Percentiles rank a stretch among this genome's conserved stretches.
These are phyloP conservation scores for Parastagonospora nodorum DNA, from an alignment of 2,329 filamentous ascomycete species.

Conservation along the genomic window DNA sequence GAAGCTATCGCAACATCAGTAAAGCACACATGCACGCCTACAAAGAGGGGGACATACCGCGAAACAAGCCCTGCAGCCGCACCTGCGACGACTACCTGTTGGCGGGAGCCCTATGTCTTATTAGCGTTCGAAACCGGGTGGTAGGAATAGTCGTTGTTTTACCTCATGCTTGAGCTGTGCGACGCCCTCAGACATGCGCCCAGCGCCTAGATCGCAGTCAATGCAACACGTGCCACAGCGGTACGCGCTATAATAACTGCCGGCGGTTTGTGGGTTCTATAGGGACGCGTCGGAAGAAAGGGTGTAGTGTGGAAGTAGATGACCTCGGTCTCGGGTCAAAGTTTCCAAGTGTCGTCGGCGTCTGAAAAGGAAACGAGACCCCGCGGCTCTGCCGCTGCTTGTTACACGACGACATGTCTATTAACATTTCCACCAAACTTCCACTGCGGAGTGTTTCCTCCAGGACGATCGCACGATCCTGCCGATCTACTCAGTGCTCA, in stretches of 20 bases:
- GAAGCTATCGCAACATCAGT: slow-evolving; percentile 63
- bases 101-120: slow-evolving; percentile 62
- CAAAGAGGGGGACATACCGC: slow-evolving; percentile 61
- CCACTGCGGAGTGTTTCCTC: slow-evolving; percentile 6
- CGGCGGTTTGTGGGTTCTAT: slow-evolving; percentile 12
- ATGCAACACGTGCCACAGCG: slow-evolving; percentile 21
- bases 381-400: slow-evolving; percentile 9
- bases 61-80: slow-evolving; percentile 83
- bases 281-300: slow-evolving; percentile 20
- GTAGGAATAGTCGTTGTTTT: slow-evolving; percentile 11
- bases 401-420: slow-evolving; percentile 33
- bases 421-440: slow-evolving; percentile 30
- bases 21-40: not conserved
- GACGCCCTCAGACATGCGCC: slow-evolving; percentile 68
- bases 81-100: slow-evolving; percentile 69
- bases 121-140: not conserved
- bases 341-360: slow-evolving; percentile 21
- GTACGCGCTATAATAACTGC: slow-evolving; percentile 15
- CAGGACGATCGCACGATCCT: not conserved
- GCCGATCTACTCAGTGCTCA: not conserved
- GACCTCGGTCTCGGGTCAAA: slow-evolving; percentile 24
- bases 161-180: slow-evolving; percentile 73
- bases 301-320: slow-evolving; percentile 4
- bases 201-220: slow-evolving; percentile 31
- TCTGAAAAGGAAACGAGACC: slow-evolving; percentile 23